A percentile compares a stretch with the other conserved stretches of the same genome.
These are phyloP conservation scores for Fallopia convolvulus DNA, from an alignment of 148 eudicot species.

Conservation along the genomic window DNA sequence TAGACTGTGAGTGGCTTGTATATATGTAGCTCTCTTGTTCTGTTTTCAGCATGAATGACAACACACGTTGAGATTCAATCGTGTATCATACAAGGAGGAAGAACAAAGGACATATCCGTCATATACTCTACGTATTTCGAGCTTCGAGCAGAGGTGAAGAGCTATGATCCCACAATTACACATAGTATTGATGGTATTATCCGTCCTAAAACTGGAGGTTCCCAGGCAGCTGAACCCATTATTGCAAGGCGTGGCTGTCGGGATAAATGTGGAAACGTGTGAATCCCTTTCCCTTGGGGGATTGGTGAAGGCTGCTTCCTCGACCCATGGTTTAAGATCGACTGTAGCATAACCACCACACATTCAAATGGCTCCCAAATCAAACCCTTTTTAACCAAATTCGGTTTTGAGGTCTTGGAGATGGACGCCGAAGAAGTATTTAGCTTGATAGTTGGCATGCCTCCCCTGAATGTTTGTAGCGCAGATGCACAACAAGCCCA, in stretches of 20 bases:
- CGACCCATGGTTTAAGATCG: constrained; percentile 8
- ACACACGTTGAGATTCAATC: too few species aligned
- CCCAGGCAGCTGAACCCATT: neutral
- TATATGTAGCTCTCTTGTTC: too few species aligned
- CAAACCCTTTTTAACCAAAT: constrained; percentile 13
- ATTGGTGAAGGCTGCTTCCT: constrained; percentile 19
- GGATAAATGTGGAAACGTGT: constrained; percentile 15
- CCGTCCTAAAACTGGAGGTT: neutral
- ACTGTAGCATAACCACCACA: constrained; percentile 6
- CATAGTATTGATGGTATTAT: too few species aligned
- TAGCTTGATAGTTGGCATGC: neutral
- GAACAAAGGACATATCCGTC: too few species aligned
- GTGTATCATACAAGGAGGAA: too few species aligned
- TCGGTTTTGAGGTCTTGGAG: constrained; percentile 16
- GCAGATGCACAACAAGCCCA: neutral
- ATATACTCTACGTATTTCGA: too few species aligned
- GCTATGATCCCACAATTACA: too few species aligned
- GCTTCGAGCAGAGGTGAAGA: too few species aligned
- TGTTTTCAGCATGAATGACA: too few species aligned
- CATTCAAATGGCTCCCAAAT: neutral
- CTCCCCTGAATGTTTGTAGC: constrained; percentile 5
- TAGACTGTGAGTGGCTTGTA: too few species aligned
- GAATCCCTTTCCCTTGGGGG: constrained; percentile 31
- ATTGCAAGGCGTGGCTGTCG: constrained; percentile 20
- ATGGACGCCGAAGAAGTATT: neutral